Base-by-base conservation (phyloP, 1,139 yeast genomes). In the Hansenula lynferdii region DNA sequence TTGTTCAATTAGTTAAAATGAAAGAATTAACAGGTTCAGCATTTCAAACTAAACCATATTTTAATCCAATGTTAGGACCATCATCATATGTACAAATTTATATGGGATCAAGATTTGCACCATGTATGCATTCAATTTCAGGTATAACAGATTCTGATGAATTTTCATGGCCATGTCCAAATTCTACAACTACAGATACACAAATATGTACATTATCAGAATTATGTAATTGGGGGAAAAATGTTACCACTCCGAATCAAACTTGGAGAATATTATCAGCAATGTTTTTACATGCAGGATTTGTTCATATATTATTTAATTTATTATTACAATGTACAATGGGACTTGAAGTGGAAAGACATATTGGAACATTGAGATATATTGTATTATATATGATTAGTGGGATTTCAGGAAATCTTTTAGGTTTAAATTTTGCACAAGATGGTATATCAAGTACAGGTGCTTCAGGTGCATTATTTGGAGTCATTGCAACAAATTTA, bases 41-140 rank as follows among this genome's bases (percentile, higher is more conserved):
- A 2, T 75, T 83, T 45, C 86, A 79, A 56, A 78, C 86, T 1
- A 60, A 78, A 49, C 92, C 92, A 3, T 72, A 77, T 43, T 80
- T 83, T 62, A 83, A 83, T 54, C 90, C 90, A 9, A 82, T 83
- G 90, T 60, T 83, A 34, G 92, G 92, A 1, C 92, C 92, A n/a
- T 80, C 87, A 2, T 64, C 81, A 0, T 80, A 80, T 51, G 62
- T 81, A 8, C 67, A 78, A 53, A 79, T 82, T 42, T 74, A 79
- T 49, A 74, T 80, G 75, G 90, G 90, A 1, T 82, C 89, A 3
- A 60, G 90, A 31, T 83, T 80, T 56, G 71, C 76, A 0, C 87
- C 89, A 0, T 83, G 92, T 55, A 82, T 82, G 86, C 77, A 75
- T 42, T 57, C 62, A 30, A 66, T 81, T 22, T 53, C 57, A 20